Evolutionary conservation across 306 rosid genomes (phyloP), one percentile per base, ranked within the genome.

Genomic region (Ochetophila trinervis): DNA sequence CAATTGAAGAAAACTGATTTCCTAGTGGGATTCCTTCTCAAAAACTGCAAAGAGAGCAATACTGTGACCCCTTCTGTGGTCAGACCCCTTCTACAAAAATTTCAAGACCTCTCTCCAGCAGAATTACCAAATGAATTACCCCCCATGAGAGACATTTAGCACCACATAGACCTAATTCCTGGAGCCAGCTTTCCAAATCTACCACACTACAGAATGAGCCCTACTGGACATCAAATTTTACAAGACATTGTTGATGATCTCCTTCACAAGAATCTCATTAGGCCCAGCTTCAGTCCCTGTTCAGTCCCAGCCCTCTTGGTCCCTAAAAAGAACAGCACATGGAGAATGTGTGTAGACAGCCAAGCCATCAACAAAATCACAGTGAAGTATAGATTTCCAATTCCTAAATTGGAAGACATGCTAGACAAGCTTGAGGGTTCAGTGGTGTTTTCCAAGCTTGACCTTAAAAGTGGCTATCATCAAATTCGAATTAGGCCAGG

Each of bases 341-440:
- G 30, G 27, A 8, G 57, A 2, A 18, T 53, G 57, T 18, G 57
- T 53, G 57, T 53, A 2, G 30, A 53, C 11, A 53, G 57, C 19
- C 24, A 27, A 6, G 57, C 57, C 5, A 53, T 53, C 57, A 53
- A 53, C 57, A 53, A 53, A 53, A 53, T 53, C 57, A 53, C 57
- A 53, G 57, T 53, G 57, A 53, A 53, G 11, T 53, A 53, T 49
- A 49, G 53, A 13, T 53, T 53, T 53, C 27, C 27, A 19, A 53
- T 18, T 17, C 53, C 53, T 3, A 19, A 18, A 4, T 2, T 53
- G 11, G 24, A 53, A 2, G 57, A 53, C 19, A 18, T 45, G 12
- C 10, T 45, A 15, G 50, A 45, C 50, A 4, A 45, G 12, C 50
- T 15, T 15, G n/a, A n/a, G n/a, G n/a, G n/a, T n/a, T n/a, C n/a